These are phyloP conservation scores for Vigna unguiculata DNA, from an alignment of 306 rosid species.

Conservation along the genomic window DNA sequence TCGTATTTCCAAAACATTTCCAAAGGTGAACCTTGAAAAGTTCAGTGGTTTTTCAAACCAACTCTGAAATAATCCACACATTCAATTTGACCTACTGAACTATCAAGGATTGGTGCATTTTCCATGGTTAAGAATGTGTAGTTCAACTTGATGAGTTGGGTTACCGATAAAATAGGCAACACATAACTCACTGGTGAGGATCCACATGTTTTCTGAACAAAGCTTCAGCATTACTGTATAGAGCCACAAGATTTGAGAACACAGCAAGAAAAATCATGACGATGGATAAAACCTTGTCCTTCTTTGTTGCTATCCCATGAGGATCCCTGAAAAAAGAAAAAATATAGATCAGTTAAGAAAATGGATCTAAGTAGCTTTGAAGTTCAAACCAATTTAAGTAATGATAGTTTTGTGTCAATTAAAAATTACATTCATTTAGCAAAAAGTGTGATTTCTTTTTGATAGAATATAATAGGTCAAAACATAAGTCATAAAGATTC, in stretches of 20 bases:
- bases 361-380: neutral
- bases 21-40: constrained; percentile 14
- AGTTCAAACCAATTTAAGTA: constrained; percentile 15
- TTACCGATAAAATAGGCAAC: neutral
- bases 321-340: constrained; percentile 62
- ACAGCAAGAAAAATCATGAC: constrained; percentile 85
- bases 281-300: constrained; percentile 73
- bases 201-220: constrained; percentile 41
- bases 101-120: constrained; percentile 3
- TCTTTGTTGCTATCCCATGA: constrained; percentile 69
- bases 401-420: neutral
- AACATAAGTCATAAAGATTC: constrained; percentile 15
- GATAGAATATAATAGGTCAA: neutral
- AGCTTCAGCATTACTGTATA: constrained; percentile 60
- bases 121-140: constrained; percentile 16
- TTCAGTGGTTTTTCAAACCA: neutral
- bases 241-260: constrained; percentile 61
- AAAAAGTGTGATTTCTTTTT: neutral
- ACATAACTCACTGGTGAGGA: constrained; percentile 35
- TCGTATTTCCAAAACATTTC: constrained; percentile 1
- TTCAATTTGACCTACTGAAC: constrained; percentile 27
- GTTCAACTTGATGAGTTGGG: constrained; percentile 19
- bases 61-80: constrained; percentile 1
- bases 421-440: neutral
- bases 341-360: constrained; percentile 4